A percentile compares a stretch with the other conserved stretches of the same genome.
Conservation (phyloP, 2,329 filamentous ascomycete species). For the Neonectria ditissima region DNA sequence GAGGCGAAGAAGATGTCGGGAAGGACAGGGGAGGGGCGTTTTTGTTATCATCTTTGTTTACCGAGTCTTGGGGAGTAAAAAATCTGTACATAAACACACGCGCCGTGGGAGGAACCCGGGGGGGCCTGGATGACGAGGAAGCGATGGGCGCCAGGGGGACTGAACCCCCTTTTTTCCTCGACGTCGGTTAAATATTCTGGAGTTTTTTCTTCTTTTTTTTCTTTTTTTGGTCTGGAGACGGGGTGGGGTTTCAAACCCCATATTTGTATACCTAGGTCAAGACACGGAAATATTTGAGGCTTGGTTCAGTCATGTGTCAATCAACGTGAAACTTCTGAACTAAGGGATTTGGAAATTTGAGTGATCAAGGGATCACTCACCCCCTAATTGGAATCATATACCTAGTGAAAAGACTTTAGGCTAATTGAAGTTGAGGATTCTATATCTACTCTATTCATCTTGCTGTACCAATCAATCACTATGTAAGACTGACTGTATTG, state of each 20-base stretch:
- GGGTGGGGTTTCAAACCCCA: slow-evolving; percentile 23
- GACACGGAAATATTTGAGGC: slow-evolving; percentile 34
- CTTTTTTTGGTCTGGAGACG: slow-evolving; percentile 32
- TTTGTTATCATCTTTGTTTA: slow-evolving; percentile 14
- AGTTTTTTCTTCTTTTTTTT: slow-evolving; percentile 37
- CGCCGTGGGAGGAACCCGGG: slow-evolving; percentile 9
- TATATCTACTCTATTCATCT: no score
- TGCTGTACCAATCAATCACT: no score
- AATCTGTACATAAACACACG: slow-evolving; percentile 24
- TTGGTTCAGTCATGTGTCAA: slow-evolving; percentile 28
- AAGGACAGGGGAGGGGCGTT: slow-evolving; percentile 30
- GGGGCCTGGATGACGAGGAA: slow-evolving; percentile 25
- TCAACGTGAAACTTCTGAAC: no score
- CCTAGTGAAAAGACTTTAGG: no score
- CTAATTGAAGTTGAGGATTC: no score
- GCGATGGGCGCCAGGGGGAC: slow-evolving; percentile 27
- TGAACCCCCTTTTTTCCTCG: slow-evolving; percentile 10
- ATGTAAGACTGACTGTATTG: no score
- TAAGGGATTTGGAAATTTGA: no score
- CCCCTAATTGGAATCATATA: no score
- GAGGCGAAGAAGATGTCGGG: slow-evolving; percentile 22
- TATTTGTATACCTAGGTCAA: slow-evolving; percentile 37
- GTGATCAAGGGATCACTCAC: no score
- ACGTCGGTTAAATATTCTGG: slow-evolving; percentile 31
- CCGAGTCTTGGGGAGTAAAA: slow-evolving; percentile 14